Percentiles rank a stretch among this genome's conserved stretches.
These are phyloP conservation scores for Meyerozyma athensensis DNA, from an alignment of 1,139 yeast species.

Conservation along the genomic window DNA sequence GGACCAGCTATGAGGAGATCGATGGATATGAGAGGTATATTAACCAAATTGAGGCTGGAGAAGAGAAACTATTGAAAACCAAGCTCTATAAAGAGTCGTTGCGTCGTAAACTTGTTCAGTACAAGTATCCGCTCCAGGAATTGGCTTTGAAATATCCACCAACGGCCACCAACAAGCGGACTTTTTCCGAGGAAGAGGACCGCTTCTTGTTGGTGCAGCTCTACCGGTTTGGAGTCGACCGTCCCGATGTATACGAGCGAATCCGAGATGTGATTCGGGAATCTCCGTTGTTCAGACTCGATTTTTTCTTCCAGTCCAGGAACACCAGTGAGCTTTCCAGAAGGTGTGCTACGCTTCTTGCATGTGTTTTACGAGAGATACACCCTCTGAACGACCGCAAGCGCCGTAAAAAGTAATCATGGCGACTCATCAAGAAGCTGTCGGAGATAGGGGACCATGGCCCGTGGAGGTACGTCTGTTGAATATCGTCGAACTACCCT, in stretches of 20 bases:
- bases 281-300: conserved; percentile 61
- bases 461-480: background rate
- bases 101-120: conserved; percentile 57
- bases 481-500: conserved; percentile 58
- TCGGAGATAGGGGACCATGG: background rate
- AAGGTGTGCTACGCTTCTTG: conserved; percentile 62
- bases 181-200: conserved; percentile 72
- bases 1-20: conserved; percentile 60
- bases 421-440: background rate
- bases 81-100: conserved; percentile 64
- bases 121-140: conserved; percentile 62
- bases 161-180: conserved; percentile 48
- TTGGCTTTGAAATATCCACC: conserved; percentile 59
- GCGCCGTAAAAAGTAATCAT: conserved; percentile 11
- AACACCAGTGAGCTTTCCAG: conserved; percentile 60
- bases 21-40: conserved; percentile 71
- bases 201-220: conserved; percentile 62
- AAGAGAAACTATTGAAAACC: conserved; percentile 55
- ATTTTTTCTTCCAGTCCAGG: conserved; percentile 68
- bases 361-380: conserved; percentile 61
- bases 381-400: conserved; percentile 15
- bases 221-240: conserved; percentile 61
- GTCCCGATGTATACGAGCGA: conserved; percentile 59
- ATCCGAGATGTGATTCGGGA: conserved; percentile 58
- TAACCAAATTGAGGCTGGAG: conserved; percentile 69